Conservation (phyloP, 2,329 filamentous ascomycete genomes). For the Ophiostoma novo-ulmi region DNA sequence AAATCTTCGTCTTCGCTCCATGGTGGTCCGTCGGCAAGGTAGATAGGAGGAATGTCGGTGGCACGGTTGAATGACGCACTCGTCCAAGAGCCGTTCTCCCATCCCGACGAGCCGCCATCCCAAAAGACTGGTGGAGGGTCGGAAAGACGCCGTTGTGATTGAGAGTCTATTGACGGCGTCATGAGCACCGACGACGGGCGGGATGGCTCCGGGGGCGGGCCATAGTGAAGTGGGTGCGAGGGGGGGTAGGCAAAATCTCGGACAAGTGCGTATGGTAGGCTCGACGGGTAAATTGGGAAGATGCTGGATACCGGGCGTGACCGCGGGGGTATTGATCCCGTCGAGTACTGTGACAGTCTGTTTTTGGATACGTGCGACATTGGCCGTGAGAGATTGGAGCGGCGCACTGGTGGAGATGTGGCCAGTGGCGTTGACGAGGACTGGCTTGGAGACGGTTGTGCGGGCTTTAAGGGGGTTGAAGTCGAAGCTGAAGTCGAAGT, state of each 20-base stretch:
- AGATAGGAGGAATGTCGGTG: conserved; percentile 72
- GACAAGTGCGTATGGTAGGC: conserved; percentile 79
- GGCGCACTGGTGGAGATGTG: conserved; percentile 52
- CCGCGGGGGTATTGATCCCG: conserved; percentile 59
- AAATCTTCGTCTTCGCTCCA: conserved; percentile 96
- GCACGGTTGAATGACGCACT: conserved; percentile 53
- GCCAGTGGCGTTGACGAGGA: conserved; percentile 53
- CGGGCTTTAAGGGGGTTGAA: conserved; percentile 31
- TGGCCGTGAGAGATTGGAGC: conserved; percentile 59
- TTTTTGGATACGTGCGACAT: conserved; percentile 74
- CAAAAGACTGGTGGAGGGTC: conserved; percentile 67
- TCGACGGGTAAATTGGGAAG: conserved; percentile 80
- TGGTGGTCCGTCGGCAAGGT: conserved; percentile 81
- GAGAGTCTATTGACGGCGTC: conserved; percentile 71
- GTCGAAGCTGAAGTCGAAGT: not conserved
- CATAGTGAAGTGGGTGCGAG: conserved; percentile 85
- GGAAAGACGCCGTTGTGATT: conserved; percentile 64
- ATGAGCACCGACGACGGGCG: conserved; percentile 69
- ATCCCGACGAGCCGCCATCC: conserved; percentile 61
- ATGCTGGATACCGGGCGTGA: conserved; percentile 77
- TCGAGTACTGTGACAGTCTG: conserved; percentile 78
- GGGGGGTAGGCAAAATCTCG: conserved; percentile 91
- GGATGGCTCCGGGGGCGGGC: conserved; percentile 71
- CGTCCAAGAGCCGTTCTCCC: conserved; percentile 48
- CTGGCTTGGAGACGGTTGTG: conserved; percentile 44